These are phyloP conservation scores for Inga leiocalycina DNA, from an alignment of 306 rosid genomes.

Conservation along the genomic window DNA sequence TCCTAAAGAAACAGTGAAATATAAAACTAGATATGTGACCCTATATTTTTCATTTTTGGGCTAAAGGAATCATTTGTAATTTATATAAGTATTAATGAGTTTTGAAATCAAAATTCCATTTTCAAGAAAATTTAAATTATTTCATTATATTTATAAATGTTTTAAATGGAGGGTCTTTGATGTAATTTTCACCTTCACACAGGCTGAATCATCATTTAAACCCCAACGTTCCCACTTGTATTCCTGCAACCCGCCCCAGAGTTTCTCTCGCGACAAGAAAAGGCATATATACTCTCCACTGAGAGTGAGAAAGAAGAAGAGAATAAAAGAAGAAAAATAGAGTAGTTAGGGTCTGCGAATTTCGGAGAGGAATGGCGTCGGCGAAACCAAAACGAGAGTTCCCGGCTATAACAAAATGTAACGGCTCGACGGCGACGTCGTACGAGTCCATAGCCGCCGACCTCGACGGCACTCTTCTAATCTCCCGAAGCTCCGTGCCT, in stretches of 20 bases:
- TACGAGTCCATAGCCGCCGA: constrained; percentile 82
- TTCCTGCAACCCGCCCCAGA: not conserved
- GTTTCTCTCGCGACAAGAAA: not conserved
- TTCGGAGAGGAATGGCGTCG: constrained; percentile 41
- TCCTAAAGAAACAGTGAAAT: too few relatives aligned
- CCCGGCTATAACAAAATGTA: constrained; percentile 59
- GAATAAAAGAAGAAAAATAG: not conserved
- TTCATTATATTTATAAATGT: not conserved
- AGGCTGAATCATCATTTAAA: constrained; percentile 58
- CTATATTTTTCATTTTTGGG: too few relatives aligned
- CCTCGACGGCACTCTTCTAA: constrained; percentile 88
- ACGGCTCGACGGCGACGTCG: constrained; percentile 33
- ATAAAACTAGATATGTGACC: too few relatives aligned
- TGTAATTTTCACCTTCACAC: not conserved
- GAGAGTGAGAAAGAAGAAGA: not conserved
- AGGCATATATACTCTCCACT: too few relatives aligned
- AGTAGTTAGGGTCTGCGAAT: constrained; percentile 16
- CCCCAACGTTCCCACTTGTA: constrained; percentile 29
- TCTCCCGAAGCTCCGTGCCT: constrained; percentile 79
- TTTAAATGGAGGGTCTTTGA: not conserved
- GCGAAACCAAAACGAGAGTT: constrained; percentile 46
- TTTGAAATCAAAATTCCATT: too few relatives aligned
- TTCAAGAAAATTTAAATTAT: not conserved
- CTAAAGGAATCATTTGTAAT: too few relatives aligned
- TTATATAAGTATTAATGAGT: too few relatives aligned